These are phyloP conservation scores for Galerina sulciceps DNA, from an alignment of 768 basidiomycete genomes.

Conservation along the genomic window DNA sequence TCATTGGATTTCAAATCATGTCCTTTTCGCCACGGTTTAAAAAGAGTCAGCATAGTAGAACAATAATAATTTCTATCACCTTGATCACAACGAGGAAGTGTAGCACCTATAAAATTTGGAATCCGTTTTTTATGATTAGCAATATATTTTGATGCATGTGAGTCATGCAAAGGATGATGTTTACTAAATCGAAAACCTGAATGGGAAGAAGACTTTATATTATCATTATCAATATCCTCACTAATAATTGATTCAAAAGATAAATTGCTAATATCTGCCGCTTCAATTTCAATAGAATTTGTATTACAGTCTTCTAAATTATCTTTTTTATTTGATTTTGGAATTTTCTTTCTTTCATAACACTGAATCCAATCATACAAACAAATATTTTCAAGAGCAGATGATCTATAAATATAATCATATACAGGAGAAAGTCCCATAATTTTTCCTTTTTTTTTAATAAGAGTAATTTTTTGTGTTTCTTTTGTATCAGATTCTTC, in stretches of 20 bases:
- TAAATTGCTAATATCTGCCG: not conserved
- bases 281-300: not conserved
- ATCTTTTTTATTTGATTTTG: not conserved
- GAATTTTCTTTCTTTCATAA: not conserved
- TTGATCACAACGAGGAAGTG: conserved; percentile 32
- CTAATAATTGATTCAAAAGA: not conserved
- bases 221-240: not conserved
- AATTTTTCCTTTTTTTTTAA: conserved; percentile 18
- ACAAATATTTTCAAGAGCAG: conserved; percentile 19
- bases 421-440: conserved; percentile 23
- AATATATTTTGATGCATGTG: conserved; percentile 10
- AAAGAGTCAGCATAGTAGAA: conserved; percentile 32
- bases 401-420: conserved; percentile 27
- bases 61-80: conserved; percentile 36
- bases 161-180: conserved; percentile 15
- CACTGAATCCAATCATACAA: conserved; percentile 32
- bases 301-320: too few species aligned
- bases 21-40: conserved; percentile 34
- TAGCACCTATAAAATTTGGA: conserved; percentile 33
- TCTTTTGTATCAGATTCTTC: not conserved
- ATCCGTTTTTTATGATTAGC: conserved; percentile 9
- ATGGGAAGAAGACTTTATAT: not conserved
- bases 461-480: conserved; percentile 19
- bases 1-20: conserved; percentile 14
- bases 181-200: not conserved